Percentiles rank a stretch among this genome's conserved stretches.
phyloP scores from a whole-genome alignment of 345 rosid species.

The Adansonia digitata region DNA sequence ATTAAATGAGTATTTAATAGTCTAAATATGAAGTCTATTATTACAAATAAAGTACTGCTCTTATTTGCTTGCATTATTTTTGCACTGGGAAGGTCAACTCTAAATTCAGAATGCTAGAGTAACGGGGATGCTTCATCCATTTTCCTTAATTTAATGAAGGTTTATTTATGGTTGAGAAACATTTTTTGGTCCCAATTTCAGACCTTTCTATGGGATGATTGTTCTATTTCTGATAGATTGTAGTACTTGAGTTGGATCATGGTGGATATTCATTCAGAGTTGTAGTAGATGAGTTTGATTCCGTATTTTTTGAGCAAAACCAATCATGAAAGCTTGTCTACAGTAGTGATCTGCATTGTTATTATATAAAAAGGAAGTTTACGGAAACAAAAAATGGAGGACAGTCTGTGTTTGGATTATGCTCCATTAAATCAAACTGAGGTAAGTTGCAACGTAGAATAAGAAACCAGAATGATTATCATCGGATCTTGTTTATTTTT shows the following conservation, averaged over 20 bases:
- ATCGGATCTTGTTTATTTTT: background rate
- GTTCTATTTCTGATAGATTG: background rate
- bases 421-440: background rate
- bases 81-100: constrained; percentile 11
- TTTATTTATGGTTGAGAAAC: no score
- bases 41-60: no score
- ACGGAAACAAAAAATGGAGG: constrained; percentile 14
- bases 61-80: constrained; percentile 1
- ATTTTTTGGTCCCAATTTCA: background rate
- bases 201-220: constrained; percentile 2
- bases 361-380: constrained; percentile 15
- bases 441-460: constrained; percentile 6
- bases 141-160: background rate
- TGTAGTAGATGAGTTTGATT: constrained; percentile 11
- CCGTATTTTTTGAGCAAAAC: constrained; percentile 5
- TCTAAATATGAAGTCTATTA: background rate
- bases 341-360: constrained; percentile 17
- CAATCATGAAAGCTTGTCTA: constrained; percentile 17
- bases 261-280: constrained; percentile 12
- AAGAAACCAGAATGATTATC: background rate
- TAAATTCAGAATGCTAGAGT: constrained; percentile 7
- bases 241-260: background rate
- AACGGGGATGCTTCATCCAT: constrained; percentile 3
- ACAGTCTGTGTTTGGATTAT: background rate
- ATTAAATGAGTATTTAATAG: background rate